Conservation (phyloP, 2,329 filamentous ascomycete species). For the Sporothrix pallida region DNA sequence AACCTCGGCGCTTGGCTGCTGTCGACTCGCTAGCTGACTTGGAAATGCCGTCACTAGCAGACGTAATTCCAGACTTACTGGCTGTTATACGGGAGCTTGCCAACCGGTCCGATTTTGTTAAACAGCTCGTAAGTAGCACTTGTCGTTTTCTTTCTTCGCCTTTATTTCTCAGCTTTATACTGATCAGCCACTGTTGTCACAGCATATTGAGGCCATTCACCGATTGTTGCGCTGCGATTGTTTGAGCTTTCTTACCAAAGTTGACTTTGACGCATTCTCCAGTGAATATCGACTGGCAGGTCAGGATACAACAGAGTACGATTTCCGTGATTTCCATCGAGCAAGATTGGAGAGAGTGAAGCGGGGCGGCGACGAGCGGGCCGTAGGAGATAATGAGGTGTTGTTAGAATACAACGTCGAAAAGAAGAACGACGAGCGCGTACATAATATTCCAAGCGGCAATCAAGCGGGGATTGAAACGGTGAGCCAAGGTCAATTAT, state of each 20-base stretch:
- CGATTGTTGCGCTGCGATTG: neutral
- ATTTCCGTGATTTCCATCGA: conserved; percentile 39
- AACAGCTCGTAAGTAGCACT: conserved; percentile 32
- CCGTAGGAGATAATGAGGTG: too few relatives aligned
- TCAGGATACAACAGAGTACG: conserved; percentile 38
- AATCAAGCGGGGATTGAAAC: too few relatives aligned
- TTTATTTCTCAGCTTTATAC: neutral
- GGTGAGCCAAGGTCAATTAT: too few relatives aligned
- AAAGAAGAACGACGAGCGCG: too few relatives aligned
- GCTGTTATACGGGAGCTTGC: conserved; percentile 30
- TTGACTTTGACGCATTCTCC: conserved; percentile 33
- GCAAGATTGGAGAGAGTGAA: conserved; percentile 38
- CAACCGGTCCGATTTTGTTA: conserved; percentile 33
- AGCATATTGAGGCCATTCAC: neutral
- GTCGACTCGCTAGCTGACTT: conserved; percentile 29
- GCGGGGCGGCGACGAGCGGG: conserved; percentile 6
- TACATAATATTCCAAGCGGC: too few relatives aligned
- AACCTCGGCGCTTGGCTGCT: conserved; percentile 35
- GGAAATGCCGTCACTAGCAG: conserved; percentile 20
- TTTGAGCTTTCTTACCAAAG: conserved; percentile 25
- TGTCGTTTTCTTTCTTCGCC: neutral
- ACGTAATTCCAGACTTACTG: conserved; percentile 33
- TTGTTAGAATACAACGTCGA: too few relatives aligned
- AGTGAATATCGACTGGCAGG: conserved; percentile 37
- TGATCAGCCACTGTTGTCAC: neutral